These are phyloP conservation scores for Carpinus viminea DNA, from an alignment of 306 rosid genomes.

Conservation along the genomic window DNA sequence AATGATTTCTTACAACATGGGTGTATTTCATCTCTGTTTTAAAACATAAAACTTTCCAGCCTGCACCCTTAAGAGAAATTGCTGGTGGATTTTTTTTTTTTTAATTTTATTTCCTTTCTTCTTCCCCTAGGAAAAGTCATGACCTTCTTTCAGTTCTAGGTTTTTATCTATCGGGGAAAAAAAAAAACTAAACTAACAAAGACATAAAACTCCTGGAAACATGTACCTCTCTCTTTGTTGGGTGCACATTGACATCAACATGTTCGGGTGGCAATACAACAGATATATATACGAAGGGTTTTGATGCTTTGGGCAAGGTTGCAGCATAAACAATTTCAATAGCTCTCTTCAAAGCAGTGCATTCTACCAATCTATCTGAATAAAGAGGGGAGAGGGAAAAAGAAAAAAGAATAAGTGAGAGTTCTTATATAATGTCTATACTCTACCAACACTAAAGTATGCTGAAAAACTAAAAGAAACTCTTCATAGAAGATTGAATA, in stretches of 20 bases:
- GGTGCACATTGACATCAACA: slow-evolving; percentile 90
- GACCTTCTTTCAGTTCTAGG: neutral
- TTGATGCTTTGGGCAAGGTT: slow-evolving; percentile 90
- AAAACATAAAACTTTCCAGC: neutral
- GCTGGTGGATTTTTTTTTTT: neutral
- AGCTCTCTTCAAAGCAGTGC: slow-evolving; percentile 91
- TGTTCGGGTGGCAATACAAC: slow-evolving; percentile 79
- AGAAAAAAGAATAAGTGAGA: neutral
- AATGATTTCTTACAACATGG: too few species aligned
- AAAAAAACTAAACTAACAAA: neutral
- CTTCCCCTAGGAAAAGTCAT: neutral
- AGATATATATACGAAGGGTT: slow-evolving; percentile 86
- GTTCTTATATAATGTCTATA: neutral
- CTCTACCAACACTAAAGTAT: neutral
- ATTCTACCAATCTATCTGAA: slow-evolving; percentile 92
- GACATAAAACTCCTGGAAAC: neutral
- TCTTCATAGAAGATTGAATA: neutral
- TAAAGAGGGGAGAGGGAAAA: neutral
- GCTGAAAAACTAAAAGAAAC: neutral
- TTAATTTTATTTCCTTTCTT: neutral
- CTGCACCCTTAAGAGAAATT: neutral
- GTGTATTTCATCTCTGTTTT: too few species aligned
- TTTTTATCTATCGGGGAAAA: neutral
- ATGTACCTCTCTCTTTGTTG: slow-evolving; percentile 92
- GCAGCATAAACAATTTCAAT: slow-evolving; percentile 94